A percentile compares a stretch with the other conserved stretches of the same genome.
These are phyloP conservation scores for Phaseolus lunatus DNA, from an alignment of 306 rosid species.

Conservation along the genomic window DNA sequence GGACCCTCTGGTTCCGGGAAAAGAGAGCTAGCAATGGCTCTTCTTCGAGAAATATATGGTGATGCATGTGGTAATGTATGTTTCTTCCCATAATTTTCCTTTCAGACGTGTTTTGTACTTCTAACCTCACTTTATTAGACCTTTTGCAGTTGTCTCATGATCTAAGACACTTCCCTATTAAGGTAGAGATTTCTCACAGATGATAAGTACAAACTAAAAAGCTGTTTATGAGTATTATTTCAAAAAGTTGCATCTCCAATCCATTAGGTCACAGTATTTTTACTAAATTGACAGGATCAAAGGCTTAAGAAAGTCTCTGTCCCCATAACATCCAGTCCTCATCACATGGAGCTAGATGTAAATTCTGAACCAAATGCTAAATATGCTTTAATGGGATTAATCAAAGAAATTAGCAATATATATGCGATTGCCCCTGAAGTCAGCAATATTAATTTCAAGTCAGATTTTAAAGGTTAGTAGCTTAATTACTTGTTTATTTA, in stretches of 20 bases:
- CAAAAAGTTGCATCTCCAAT: conserved; percentile 17
- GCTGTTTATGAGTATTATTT: neutral
- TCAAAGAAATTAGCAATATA: conserved; percentile 74
- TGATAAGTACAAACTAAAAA: neutral
- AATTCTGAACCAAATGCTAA: conserved; percentile 71
- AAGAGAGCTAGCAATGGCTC: conserved; percentile 73
- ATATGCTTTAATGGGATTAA: conserved; percentile 81
- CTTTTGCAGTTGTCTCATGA: conserved; percentile 81
- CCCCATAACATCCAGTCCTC: conserved; percentile 74
- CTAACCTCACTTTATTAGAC: conserved; percentile 38
- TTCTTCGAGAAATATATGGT: conserved; percentile 75
- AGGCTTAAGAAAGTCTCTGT: conserved; percentile 64
- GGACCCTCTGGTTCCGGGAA: conserved; percentile 82
- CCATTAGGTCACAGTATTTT: conserved; percentile 27
- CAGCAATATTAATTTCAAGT: conserved; percentile 60
- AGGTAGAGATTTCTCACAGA: conserved; percentile 57
- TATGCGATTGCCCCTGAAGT: conserved; percentile 67
- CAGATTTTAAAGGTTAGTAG: conserved; percentile 72
- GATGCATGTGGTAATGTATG: conserved; percentile 78
- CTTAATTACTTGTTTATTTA: conserved; percentile 23
- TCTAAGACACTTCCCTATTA: conserved; percentile 70
- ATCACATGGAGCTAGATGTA: conserved; percentile 84
- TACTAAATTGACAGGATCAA: conserved; percentile 68
- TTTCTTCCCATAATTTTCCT: conserved; percentile 35
- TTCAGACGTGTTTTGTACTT: conserved; percentile 17